Evolutionary conservation across 176 grass and related monocot species (phyloP).

Genomic region (Lolium rigidum): DNA sequence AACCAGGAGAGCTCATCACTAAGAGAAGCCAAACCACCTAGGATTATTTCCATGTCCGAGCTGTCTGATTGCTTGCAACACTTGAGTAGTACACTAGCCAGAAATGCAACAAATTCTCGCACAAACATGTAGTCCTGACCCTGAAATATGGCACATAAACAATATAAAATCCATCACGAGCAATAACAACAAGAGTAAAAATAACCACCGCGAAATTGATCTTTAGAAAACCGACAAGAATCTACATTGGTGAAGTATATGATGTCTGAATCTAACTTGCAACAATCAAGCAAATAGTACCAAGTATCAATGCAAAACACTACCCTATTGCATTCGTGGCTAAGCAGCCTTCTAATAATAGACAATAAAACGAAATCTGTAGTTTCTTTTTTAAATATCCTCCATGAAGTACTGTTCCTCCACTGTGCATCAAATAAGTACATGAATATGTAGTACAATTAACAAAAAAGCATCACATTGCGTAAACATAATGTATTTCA

Average conservation of each 20-base stretch:
- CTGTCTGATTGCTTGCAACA: conserved; percentile 65
- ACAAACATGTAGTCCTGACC: conserved; percentile 26
- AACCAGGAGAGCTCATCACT: conserved; percentile 80
- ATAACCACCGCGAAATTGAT: neutral
- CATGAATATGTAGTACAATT: neutral
- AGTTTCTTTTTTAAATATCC: neutral
- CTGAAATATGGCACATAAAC: conserved; percentile 23
- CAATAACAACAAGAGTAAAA: neutral
- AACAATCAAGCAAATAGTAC: neutral
- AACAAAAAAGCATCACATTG: neutral
- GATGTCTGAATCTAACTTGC: neutral
- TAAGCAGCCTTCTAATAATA: conserved; percentile 4
- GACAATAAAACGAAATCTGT: neutral
- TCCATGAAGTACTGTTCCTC: neutral
- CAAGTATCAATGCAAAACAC: neutral
- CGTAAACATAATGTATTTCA: neutral
- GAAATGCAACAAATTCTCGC: conserved; percentile 43
- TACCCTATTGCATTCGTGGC: neutral
- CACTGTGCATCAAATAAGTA: neutral
- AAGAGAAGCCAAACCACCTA: conserved; percentile 66
- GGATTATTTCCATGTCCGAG: conserved; percentile 77
- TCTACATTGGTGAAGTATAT: neutral
- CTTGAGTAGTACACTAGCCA: conserved; percentile 75
- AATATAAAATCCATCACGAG: neutral
- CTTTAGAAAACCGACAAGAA: neutral